These are phyloP conservation scores for Fusarium sp. DNA, from an alignment of 2,329 filamentous ascomycete species.

Conservation along the genomic window DNA sequence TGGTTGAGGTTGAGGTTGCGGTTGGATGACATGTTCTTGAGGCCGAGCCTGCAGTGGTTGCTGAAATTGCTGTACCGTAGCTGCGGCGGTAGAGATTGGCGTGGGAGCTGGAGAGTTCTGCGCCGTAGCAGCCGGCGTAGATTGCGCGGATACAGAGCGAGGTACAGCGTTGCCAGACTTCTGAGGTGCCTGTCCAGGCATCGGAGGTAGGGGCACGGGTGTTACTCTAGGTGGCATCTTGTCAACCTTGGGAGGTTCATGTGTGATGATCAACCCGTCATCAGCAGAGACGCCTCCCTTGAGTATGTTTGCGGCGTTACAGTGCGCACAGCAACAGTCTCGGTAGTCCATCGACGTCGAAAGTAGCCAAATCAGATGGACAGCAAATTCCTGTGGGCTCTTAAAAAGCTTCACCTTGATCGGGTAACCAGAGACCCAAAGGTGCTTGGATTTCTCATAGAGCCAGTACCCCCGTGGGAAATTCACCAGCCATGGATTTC, in stretches of 20 bases:
- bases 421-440: constrained; percentile 63
- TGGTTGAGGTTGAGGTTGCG: constrained; percentile 25
- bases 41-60: constrained; percentile 15
- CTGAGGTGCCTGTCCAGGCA: constrained; percentile 50
- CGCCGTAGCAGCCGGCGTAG: constrained; percentile 29
- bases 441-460: constrained; percentile 61
- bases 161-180: constrained; percentile 45
- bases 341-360: constrained; percentile 59
- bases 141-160: constrained; percentile 47
- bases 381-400: constrained; percentile 64
- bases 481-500: constrained; percentile 58
- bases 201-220: constrained; percentile 52
- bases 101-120: constrained; percentile 36
- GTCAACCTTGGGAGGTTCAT: constrained; percentile 40
- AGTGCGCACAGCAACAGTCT: constrained; percentile 64
- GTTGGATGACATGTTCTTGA: constrained; percentile 21
- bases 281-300: constrained; percentile 44
- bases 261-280: constrained; percentile 43
- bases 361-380: constrained; percentile 64
- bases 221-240: constrained; percentile 50
- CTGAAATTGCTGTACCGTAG: constrained; percentile 28
- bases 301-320: constrained; percentile 51
- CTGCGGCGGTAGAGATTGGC: constrained; percentile 21
- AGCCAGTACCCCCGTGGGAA: constrained; percentile 60
- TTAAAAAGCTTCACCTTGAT: constrained; percentile 62